Base-by-base conservation (phyloP, 148 eudicot genomes). In the Rhododendron vialii region DNA sequence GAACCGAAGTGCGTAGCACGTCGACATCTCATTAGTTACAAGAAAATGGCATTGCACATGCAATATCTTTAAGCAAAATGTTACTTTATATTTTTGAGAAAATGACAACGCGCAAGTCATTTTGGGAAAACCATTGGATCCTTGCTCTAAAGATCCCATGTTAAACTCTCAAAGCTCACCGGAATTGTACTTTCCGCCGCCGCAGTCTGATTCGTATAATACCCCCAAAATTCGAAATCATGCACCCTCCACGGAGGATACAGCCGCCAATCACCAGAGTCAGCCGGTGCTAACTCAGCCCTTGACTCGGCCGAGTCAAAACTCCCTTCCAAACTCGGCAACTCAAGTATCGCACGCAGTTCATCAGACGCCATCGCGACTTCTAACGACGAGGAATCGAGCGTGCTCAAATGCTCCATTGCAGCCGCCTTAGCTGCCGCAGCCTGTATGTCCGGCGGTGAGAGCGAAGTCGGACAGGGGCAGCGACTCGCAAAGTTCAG, bases 281-380 rank as follows among this genome's bases (percentile, higher is more conserved):
- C 95, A 43, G 82, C 45, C 87, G 87, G 84, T 30, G 38, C 77
- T 69, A 92, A 69, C 90, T 88, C 92, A 18, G 48, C 45, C 7
- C 83, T 78, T n/a, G 90, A 87, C 87, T 87, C 90, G 69, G 86
- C 18, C 87, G 91, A 85, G 82, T 89, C 92, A 41, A 75, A 83
- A 53, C 90, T 78, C 65, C 89, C 93, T 6, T 90, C 94, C 85
- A 93, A 82, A 83, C 91, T 93, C 84, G 93, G 93, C 41, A 91
- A 82, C 90, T 91, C 89, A n/a, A 84, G 89, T 76, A 91, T 91
- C 85, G 90, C 87, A 30, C 84, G 86, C 84, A 93, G 87, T 79
- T 91, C 94, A 28, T 90, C 94, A 45, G 86, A n/a, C 7, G 53
- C 47, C 6, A 87, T 38, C 22, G 35, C 24, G 0, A 24, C 61